Evolutionary conservation across 345 rosid species (phyloP).

Genomic region (Laguncularia racemosa): DNA sequence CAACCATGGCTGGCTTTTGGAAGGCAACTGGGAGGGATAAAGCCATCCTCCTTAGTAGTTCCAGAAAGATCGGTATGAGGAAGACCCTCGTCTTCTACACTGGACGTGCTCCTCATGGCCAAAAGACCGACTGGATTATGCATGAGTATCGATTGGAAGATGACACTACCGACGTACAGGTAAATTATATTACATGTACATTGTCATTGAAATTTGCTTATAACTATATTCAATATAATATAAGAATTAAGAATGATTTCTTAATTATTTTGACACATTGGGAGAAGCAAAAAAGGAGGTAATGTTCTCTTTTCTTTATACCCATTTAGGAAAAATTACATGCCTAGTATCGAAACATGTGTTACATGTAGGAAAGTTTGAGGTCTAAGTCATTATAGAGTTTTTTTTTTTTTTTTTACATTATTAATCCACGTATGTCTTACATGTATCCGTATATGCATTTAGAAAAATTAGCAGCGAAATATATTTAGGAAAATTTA

Average conservation of each 20-base stretch:
- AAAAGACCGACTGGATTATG: slow-evolving; percentile 98
- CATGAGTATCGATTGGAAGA: slow-evolving; percentile 92
- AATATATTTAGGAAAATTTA: no score
- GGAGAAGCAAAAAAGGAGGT: background rate
- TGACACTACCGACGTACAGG: slow-evolving; percentile 54
- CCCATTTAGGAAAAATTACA: no score
- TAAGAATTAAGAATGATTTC: background rate
- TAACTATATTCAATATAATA: background rate
- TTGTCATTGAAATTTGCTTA: background rate
- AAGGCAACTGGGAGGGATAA: slow-evolving; percentile 99
- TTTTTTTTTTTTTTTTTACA: no score
- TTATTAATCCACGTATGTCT: no score
- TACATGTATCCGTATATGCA: no score
- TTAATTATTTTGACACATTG: background rate
- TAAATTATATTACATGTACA: slow-evolving; percentile 5
- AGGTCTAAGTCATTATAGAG: no score
- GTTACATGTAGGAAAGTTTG: no score
- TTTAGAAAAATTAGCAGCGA: no score
- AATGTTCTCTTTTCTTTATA: background rate
- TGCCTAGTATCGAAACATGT: no score
- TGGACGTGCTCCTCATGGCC: slow-evolving; percentile 99
- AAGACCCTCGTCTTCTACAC: slow-evolving; percentile 97
- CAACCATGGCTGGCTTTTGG: slow-evolving; percentile 97
- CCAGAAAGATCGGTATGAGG: slow-evolving; percentile 88
- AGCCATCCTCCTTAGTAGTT: slow-evolving; percentile 63